Conservation (phyloP, 148 eudicot species). For the Arctostaphylos glauca region DNA sequence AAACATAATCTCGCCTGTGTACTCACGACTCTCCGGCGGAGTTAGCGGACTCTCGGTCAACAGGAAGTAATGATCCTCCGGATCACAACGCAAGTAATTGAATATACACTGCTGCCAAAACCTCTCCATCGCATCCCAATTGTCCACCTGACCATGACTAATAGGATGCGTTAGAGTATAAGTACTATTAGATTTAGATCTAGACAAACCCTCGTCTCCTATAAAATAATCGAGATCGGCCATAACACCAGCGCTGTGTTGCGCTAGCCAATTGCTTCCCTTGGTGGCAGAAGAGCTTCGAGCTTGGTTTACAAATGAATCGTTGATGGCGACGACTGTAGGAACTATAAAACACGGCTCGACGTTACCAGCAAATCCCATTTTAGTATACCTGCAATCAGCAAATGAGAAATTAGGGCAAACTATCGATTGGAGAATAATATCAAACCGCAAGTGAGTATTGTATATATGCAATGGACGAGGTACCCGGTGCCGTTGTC, state of each 20-base stretch:
- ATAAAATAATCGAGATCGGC: slow-evolving; percentile 92
- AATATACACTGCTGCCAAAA: slow-evolving; percentile 99
- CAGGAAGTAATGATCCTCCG: slow-evolving; percentile 92
- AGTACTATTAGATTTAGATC: slow-evolving; percentile 74
- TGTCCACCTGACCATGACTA: slow-evolving; percentile 81
- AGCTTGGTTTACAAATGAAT: slow-evolving; percentile 73
- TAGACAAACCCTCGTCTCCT: slow-evolving; percentile 80
- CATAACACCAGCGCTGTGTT: slow-evolving; percentile 96
- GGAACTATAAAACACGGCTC: slow-evolving; percentile 91
- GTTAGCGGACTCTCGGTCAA: slow-evolving; percentile 97
- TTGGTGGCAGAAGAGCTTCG: slow-evolving; percentile 58
- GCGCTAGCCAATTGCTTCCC: slow-evolving; percentile 68
- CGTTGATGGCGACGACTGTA: slow-evolving; percentile 80
- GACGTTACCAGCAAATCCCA: slow-evolving; percentile 97
- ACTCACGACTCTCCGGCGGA: slow-evolving; percentile 93
- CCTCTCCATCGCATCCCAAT: slow-evolving; percentile 98
- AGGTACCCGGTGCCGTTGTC: slow-evolving; percentile 94
- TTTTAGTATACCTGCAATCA: slow-evolving; percentile 81
- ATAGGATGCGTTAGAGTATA: slow-evolving; percentile 81
- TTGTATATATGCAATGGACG: background rate
- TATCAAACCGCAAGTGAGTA: slow-evolving; percentile 19
- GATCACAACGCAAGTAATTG: slow-evolving; percentile 93
- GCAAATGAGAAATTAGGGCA: background rate
- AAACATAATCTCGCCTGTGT: slow-evolving; percentile 96
- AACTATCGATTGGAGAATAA: slow-evolving; percentile 9